Conservation (phyloP, 352 stramenopile genomes). For the Pythium periplocum region DNA sequence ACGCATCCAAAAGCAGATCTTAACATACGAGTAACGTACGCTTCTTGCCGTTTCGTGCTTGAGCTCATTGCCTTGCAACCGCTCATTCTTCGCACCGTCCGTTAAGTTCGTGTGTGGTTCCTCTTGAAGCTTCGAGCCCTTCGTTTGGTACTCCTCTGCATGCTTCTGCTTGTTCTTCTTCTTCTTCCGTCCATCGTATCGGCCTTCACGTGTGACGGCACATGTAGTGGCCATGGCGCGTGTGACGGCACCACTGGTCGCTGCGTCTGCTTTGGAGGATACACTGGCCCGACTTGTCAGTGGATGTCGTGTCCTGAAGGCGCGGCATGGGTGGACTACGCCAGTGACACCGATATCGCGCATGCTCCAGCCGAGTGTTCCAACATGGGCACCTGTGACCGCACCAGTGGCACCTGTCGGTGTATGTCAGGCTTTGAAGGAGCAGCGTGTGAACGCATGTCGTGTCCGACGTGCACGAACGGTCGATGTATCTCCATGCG, state of each 20-base stretch:
- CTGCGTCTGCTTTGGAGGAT: slow-evolving; percentile 80
- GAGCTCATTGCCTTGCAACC: too few relatives aligned
- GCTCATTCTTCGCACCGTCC: too few relatives aligned
- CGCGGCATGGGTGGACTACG: slow-evolving; percentile 59
- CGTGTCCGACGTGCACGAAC: slow-evolving; percentile 54
- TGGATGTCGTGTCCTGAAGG: slow-evolving; percentile 40
- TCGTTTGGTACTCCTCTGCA: too few relatives aligned
- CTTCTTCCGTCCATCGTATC: background rate
- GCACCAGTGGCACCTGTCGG: slow-evolving; percentile 46
- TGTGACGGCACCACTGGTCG: slow-evolving; percentile 50
- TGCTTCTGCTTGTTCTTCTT: too few relatives aligned
- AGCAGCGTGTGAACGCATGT: slow-evolving; percentile 67
- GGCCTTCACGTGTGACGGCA: slow-evolving; percentile 56
- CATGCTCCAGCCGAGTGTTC: slow-evolving; percentile 84
- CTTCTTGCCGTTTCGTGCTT: too few relatives aligned
- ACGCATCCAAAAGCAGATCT: too few relatives aligned
- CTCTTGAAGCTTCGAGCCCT: too few relatives aligned
- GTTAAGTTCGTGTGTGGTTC: too few relatives aligned
- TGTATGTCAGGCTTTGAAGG: slow-evolving; percentile 65
- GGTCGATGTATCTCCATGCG: slow-evolving; percentile 68
- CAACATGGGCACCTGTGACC: slow-evolving; percentile 81
- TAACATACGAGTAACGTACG: too few relatives aligned
- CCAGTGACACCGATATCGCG: slow-evolving; percentile 43
- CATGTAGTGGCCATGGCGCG: slow-evolving; percentile 77
- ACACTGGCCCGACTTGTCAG: slow-evolving; percentile 62